A percentile compares a stretch with the other conserved stretches of the same genome.
These are phyloP conservation scores for Vigna nakashimae DNA, from an alignment of 306 rosid species.

Conservation along the genomic window DNA sequence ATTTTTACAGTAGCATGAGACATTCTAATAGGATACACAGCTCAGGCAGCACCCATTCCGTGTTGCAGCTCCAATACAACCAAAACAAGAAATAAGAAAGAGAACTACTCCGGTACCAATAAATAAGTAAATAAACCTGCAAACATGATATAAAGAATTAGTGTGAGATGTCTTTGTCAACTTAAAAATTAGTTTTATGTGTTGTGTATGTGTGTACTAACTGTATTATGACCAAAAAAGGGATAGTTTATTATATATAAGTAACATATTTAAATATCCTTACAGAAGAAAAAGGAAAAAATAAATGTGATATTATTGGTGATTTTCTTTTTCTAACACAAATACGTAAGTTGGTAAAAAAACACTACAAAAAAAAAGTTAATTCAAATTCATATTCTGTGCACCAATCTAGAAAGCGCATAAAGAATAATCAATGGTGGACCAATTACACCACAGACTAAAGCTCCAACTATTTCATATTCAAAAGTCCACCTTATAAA, in stretches of 20 bases:
- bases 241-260: neutral
- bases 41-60: constrained; percentile 91
- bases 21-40: constrained; percentile 83
- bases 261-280: constrained; percentile 6
- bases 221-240: neutral
- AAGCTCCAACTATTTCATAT: neutral
- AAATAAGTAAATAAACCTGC: constrained; percentile 95
- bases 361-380: constrained; percentile 1
- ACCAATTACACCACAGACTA: neutral
- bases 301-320: neutral
- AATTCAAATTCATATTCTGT: constrained; percentile 24
- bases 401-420: constrained; percentile 6
- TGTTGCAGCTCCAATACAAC: constrained; percentile 78
- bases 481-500: neutral
- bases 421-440: neutral
- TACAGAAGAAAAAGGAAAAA: neutral
- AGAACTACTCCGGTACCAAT: constrained; percentile 79
- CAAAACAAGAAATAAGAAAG: constrained; percentile 84
- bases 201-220: neutral
- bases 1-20: neutral
- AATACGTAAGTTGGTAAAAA: neutral
- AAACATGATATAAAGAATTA: constrained; percentile 40
- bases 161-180: constrained; percentile 35
- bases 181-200: constrained; percentile 4
- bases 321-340: constrained; percentile 10